Conservation (phyloP, 169 alveolate genomes). For the Perkinsus olseni region DNA sequence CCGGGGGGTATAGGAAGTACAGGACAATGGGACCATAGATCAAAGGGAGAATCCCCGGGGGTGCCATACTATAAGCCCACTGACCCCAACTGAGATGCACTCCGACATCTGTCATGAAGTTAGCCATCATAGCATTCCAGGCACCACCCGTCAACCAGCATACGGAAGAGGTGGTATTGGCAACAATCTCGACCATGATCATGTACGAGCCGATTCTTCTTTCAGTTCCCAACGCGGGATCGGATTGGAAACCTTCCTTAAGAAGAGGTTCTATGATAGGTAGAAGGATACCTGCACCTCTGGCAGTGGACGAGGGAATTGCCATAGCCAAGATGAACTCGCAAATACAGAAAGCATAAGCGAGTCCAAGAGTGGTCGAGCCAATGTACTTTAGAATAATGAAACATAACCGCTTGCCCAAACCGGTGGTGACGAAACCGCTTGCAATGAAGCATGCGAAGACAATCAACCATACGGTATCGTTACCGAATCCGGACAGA, state of each 20-base stretch:
- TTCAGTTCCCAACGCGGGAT: background rate
- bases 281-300: constrained; percentile 9
- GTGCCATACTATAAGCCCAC: background rate
- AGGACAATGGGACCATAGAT: background rate
- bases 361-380: constrained; percentile 1
- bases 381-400: background rate
- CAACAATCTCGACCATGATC: background rate
- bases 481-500: constrained; percentile 1
- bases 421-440: background rate
- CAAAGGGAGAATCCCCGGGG: background rate
- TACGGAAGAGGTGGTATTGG: background rate
- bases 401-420: constrained; percentile 1
- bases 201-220: background rate
- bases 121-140: background rate
- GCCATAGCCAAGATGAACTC: background rate
- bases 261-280: constrained; percentile 1
- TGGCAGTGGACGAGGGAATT: constrained; percentile 5
- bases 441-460: constrained; percentile 7
- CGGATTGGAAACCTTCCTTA: background rate
- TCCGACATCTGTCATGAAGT: background rate
- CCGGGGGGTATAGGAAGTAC: background rate
- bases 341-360: background rate
- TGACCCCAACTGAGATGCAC: background rate
- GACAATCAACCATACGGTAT: background rate
- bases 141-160: background rate